These are phyloP conservation scores for Nannochloropsis granulata DNA, from an alignment of 108 stramenopile species.

Conservation along the genomic window DNA sequence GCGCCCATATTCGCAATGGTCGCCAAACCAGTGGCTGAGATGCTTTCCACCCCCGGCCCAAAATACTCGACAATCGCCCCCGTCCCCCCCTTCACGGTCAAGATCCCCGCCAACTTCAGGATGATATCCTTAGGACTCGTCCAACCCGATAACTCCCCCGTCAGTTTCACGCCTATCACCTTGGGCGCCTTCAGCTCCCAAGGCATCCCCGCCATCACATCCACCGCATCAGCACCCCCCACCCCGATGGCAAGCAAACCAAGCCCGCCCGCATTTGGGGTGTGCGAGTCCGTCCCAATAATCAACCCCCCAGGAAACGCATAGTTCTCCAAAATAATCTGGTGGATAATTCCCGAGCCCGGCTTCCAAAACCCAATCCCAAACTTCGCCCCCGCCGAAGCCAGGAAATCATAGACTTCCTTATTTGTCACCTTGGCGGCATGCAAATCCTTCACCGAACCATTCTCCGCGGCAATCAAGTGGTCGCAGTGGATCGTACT, in stretches of 20 bases:
- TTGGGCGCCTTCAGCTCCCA: constrained; percentile 42
- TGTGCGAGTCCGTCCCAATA: constrained; percentile 41
- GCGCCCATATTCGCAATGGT: constrained; percentile 42
- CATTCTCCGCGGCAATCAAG: constrained; percentile 38
- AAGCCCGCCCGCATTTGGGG: constrained; percentile 37
- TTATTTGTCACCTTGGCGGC: constrained; percentile 11
- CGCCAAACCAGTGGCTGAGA: constrained; percentile 37
- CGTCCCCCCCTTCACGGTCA: constrained; percentile 38
- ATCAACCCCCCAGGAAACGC: constrained; percentile 40
- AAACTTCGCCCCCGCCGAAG: constrained; percentile 32
- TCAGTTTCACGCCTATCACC: constrained; percentile 40
- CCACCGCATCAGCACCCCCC: constrained; percentile 37
- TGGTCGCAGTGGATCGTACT: constrained; percentile 41
- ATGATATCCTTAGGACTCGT: constrained; percentile 37
- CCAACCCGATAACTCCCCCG: constrained; percentile 33
- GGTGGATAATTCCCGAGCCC: constrained; percentile 35
- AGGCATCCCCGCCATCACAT: constrained; percentile 38
- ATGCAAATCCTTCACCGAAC: constrained; percentile 15
- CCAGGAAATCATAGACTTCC: constrained; percentile 34
- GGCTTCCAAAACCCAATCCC: constrained; percentile 39
- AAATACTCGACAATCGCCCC: constrained; percentile 43
- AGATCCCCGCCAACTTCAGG: constrained; percentile 39
- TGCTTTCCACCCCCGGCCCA: constrained; percentile 33
- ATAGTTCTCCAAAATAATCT: constrained; percentile 41
- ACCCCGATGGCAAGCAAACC: constrained; percentile 39